A percentile compares a stretch with the other conserved stretches of the same genome.
phyloP scores from a whole-genome alignment of 108 stramenopile genomes.

The Asterionellopsis glacialis region DNA sequence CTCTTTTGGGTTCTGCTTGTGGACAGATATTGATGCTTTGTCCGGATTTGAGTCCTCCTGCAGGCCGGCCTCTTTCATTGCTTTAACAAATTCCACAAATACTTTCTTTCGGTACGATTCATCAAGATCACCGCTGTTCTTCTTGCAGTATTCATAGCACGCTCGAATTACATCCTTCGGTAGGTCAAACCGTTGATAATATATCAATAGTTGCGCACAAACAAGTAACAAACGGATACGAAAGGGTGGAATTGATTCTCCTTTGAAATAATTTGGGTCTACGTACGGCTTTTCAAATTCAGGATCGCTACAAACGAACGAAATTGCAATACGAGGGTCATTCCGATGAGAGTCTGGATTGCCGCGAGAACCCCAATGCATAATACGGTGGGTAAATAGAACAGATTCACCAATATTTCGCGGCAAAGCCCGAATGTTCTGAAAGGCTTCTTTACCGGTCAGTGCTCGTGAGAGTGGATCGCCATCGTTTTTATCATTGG shows the following conservation, averaged over 20 bases:
- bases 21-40: neutral
- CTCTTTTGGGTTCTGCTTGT: neutral
- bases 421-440: constrained; percentile 67
- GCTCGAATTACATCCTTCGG: constrained; percentile 30
- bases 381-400: constrained; percentile 63
- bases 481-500: constrained; percentile 4
- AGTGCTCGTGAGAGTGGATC: constrained; percentile 60
- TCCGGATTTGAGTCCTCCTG: constrained; percentile 1
- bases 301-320: constrained; percentile 64
- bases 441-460: constrained; percentile 58
- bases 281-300: constrained; percentile 57
- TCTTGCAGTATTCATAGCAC: constrained; percentile 62
- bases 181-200: constrained; percentile 67
- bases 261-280: constrained; percentile 6
- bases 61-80: constrained; percentile 50
- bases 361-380: constrained; percentile 73
- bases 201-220: constrained; percentile 70
- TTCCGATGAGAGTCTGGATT: constrained; percentile 17
- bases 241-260: constrained; percentile 43
- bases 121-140: constrained; percentile 45
- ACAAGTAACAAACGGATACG: constrained; percentile 59
- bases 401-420: constrained; percentile 51
- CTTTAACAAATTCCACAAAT: constrained; percentile 66
- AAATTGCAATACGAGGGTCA: constrained; percentile 61
- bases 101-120: constrained; percentile 65